Conservation (phyloP, 2,329 filamentous ascomycete genomes). For the Lachnellula cervina region DNA sequence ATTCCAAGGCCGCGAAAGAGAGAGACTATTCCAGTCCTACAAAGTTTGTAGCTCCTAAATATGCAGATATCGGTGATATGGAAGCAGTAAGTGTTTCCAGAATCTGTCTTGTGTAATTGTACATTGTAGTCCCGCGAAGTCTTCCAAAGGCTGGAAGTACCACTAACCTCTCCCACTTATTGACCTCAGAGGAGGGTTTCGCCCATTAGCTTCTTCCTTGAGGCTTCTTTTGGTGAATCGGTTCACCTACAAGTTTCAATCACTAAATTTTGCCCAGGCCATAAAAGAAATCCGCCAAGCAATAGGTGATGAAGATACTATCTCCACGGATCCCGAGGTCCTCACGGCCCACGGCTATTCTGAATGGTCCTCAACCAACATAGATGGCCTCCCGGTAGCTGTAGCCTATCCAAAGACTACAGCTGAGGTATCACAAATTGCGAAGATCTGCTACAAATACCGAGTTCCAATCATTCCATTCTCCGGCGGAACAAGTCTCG, state of each 20-base stretch:
- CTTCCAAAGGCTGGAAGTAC: too few relatives aligned
- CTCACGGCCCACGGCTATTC: conserved; percentile 60
- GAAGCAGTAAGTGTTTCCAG: conserved; percentile 38
- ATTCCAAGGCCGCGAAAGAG: conserved; percentile 7
- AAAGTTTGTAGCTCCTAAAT: conserved; percentile 32
- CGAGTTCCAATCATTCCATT: conserved; percentile 77
- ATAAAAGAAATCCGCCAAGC: conserved; percentile 48
- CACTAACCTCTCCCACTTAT: too few relatives aligned
- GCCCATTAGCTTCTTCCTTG: neutral
- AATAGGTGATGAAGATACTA: conserved; percentile 49
- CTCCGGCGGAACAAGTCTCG: conserved; percentile 79
- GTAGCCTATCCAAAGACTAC: conserved; percentile 60
- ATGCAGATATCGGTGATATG: conserved; percentile 47
- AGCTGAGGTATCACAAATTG: conserved; percentile 47
- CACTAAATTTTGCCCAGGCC: conserved; percentile 38
- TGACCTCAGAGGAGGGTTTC: too few relatives aligned
- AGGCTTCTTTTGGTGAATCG: neutral
- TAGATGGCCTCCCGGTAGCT: conserved; percentile 55
- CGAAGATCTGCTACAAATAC: conserved; percentile 70
- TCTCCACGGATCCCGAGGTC: conserved; percentile 60
- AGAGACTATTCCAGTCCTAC: conserved; percentile 27
- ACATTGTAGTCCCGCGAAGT: neutral
- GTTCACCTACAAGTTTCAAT: neutral
- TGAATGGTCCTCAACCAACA: conserved; percentile 60
- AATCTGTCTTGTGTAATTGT: neutral